Percentiles rank a stretch among this genome's conserved stretches.
Evolutionary conservation across 2,329 filamentous ascomycete species (phyloP).

Genomic region (Verticillium longisporum): DNA sequence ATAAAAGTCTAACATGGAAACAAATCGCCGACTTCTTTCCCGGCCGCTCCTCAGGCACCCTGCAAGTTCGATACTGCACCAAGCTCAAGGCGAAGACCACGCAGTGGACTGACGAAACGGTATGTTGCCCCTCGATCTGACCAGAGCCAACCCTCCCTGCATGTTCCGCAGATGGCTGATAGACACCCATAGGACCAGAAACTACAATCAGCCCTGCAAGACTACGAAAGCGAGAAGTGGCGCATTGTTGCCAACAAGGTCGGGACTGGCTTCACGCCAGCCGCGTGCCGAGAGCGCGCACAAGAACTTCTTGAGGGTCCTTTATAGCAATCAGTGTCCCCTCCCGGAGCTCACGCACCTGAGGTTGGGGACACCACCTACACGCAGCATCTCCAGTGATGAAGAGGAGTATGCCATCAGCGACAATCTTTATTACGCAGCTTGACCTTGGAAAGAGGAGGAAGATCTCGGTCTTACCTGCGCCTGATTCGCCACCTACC

Average conservation of each 20-base stretch:
- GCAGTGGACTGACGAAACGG: constrained; percentile 89
- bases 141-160: not conserved
- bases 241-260: constrained; percentile 86
- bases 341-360: constrained; percentile 38
- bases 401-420: constrained; percentile 11
- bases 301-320: constrained; percentile 49
- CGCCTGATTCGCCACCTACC: not conserved
- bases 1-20: constrained; percentile 93
- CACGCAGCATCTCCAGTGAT: constrained; percentile 30
- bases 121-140: constrained; percentile 38
- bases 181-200: constrained; percentile 60
- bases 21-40: constrained; percentile 97
- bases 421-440: constrained; percentile 11
- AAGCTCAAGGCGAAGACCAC: constrained; percentile 92
- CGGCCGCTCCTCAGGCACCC: constrained; percentile 78
- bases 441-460: constrained; percentile 3
- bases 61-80: constrained; percentile 92
- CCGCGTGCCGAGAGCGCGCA: constrained; percentile 77
- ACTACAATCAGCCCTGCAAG: constrained; percentile 67
- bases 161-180: not conserved
- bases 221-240: constrained; percentile 91
- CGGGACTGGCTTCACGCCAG: constrained; percentile 80
- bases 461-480: not conserved
- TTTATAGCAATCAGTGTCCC: constrained; percentile 51
- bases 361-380: constrained; percentile 40